Evolutionary conservation across 257 asterid genomes (phyloP).

Genomic region (Forsythia suspensa): DNA sequence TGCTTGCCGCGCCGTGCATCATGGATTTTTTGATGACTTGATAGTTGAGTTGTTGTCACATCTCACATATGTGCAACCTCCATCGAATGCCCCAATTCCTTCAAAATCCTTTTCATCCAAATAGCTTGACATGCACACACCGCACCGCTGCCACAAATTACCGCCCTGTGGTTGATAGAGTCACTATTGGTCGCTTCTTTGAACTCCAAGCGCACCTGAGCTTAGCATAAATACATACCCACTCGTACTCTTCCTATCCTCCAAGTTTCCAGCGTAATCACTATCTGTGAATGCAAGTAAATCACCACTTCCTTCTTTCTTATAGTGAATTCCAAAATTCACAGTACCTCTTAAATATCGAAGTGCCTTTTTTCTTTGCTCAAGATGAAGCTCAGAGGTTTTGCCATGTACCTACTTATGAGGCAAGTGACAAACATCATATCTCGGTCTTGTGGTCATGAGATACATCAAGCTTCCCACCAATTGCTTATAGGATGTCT

Average conservation of each 20-base stretch:
- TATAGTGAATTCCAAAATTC: not conserved
- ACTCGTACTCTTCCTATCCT: too few species aligned
- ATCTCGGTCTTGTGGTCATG: not conserved
- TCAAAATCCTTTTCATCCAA: not conserved
- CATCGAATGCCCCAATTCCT: too few species aligned
- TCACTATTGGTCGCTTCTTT: too few species aligned
- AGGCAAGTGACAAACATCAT: not conserved
- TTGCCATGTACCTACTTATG: not conserved
- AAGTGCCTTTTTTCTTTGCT: not conserved
- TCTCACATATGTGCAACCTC: too few species aligned
- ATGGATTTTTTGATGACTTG: too few species aligned
- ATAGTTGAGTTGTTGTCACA: too few species aligned
- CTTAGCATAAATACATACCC: too few species aligned
- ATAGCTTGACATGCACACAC: too few species aligned
- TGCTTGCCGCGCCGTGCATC: too few species aligned
- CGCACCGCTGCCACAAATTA: too few species aligned
- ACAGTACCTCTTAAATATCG: not conserved
- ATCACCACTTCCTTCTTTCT: not conserved
- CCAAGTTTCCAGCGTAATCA: not conserved
- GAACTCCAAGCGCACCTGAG: too few species aligned
- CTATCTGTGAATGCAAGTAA: not conserved
- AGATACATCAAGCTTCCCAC: not conserved
- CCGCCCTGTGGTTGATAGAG: too few species aligned
- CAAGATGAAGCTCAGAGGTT: not conserved
- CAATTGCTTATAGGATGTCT: not conserved